These are phyloP conservation scores for Debaryomycetaceae sp. DNA, from an alignment of 1,139 yeast species.

Conservation along the genomic window DNA sequence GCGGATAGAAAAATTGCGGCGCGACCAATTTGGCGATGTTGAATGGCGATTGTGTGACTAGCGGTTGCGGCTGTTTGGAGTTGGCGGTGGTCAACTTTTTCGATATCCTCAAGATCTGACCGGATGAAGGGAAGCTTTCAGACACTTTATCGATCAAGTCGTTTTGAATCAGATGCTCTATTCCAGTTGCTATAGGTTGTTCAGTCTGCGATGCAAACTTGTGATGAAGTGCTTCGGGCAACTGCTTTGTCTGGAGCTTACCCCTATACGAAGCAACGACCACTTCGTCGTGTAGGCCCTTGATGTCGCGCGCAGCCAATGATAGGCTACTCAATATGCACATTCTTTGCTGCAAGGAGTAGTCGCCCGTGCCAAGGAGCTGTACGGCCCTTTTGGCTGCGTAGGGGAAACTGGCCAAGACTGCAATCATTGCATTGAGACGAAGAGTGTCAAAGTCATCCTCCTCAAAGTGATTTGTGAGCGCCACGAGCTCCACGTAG, in stretches of 20 bases:
- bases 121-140: slow-evolving; percentile 39
- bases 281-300: slow-evolving; percentile 50
- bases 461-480: slow-evolving; percentile 47
- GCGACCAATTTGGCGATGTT: slow-evolving; percentile 44
- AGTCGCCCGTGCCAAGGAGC: slow-evolving; percentile 55
- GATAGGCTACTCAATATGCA: slow-evolving; percentile 52
- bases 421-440: slow-evolving; percentile 48
- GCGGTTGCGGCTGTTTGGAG: slow-evolving; percentile 9
- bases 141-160: slow-evolving; percentile 34
- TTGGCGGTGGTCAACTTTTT: slow-evolving; percentile 24
- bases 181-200: slow-evolving; percentile 4
- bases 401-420: slow-evolving; percentile 45
- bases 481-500: slow-evolving; percentile 40
- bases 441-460: slow-evolving; percentile 46
- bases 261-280: slow-evolving; percentile 31
- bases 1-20: slow-evolving; percentile 49
- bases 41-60: too few species aligned
- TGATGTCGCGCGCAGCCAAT: slow-evolving; percentile 54
- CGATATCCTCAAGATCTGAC: slow-evolving; percentile 51
- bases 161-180: slow-evolving; percentile 22
- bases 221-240: slow-evolving; percentile 46
- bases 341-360: slow-evolving; percentile 60
- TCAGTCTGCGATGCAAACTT: slow-evolving; percentile 22
- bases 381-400: slow-evolving; percentile 34
- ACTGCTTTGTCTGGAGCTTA: slow-evolving; percentile 35